phyloP scores from a whole-genome alignment of 352 stramenopile species.

The Phytophthora pinifolia region DNA sequence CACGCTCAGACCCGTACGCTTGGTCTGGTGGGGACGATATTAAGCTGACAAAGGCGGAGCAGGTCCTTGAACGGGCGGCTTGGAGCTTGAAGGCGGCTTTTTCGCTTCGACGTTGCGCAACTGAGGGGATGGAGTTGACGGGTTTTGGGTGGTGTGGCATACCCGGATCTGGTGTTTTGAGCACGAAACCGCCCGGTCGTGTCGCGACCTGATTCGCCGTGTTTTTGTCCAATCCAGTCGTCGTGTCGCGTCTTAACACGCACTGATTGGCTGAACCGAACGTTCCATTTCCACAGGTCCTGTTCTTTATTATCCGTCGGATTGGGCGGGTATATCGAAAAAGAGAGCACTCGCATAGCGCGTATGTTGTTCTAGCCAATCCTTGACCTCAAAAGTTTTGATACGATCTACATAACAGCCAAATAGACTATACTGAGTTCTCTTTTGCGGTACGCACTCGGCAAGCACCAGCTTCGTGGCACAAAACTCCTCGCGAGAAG shows the following conservation, averaged over 20 bases:
- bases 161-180: background rate
- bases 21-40: too few relatives aligned
- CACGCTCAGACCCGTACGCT: too few relatives aligned
- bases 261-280: slow-evolving; percentile 5
- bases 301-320: slow-evolving; percentile 2
- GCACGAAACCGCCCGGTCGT: slow-evolving; percentile 5
- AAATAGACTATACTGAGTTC: too few relatives aligned
- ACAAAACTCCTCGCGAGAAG: slow-evolving; percentile 12
- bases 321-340: slow-evolving; percentile 8
- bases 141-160: slow-evolving; percentile 3
- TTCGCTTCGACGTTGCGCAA: slow-evolving; percentile 2
- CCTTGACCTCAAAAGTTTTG: too few relatives aligned
- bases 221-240: slow-evolving; percentile 19
- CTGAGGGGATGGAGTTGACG: too few relatives aligned
- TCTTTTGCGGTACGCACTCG: too few relatives aligned
- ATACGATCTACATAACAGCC: too few relatives aligned
- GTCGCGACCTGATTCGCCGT: slow-evolving; percentile 19
- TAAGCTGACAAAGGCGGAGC: too few relatives aligned
- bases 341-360: too few relatives aligned
- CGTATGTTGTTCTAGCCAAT: too few relatives aligned
- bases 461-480: slow-evolving; percentile 26
- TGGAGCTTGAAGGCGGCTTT: slow-evolving; percentile 10
- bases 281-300: slow-evolving; percentile 3
- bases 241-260: slow-evolving; percentile 1
- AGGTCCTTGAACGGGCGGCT: too few relatives aligned